Evolutionary conservation across 768 basidiomycete species (phyloP).

Genomic region (Boletus huronensis): DNA sequence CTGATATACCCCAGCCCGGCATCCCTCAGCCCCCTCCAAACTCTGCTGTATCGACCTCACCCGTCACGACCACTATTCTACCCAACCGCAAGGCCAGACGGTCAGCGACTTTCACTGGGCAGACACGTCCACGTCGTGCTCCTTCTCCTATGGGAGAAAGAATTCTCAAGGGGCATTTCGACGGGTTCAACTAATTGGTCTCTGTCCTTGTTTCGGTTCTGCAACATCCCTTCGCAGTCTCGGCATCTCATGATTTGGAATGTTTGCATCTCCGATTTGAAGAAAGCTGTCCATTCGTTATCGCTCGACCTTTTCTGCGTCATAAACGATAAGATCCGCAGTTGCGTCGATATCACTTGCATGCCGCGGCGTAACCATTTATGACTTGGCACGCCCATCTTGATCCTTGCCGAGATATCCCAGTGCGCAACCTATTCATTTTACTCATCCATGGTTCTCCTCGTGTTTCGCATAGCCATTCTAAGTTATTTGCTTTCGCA

Average conservation of each 20-base stretch:
- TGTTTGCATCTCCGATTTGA: neutral
- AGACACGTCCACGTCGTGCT: constrained; percentile 54
- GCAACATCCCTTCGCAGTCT: neutral
- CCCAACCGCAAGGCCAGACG: constrained; percentile 44
- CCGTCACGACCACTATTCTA: constrained; percentile 11
- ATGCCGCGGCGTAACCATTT: constrained; percentile 4
- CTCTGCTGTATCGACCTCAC: constrained; percentile 38
- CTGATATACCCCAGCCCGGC: constrained; percentile 22
- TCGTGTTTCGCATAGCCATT: constrained; percentile 7
- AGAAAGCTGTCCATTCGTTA: constrained; percentile 4
- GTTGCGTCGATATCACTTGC: constrained; percentile 12
- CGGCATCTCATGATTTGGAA: constrained; percentile 8
- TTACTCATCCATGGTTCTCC: neutral
- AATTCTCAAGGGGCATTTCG: constrained; percentile 88
- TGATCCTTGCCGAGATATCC: constrained; percentile 22
- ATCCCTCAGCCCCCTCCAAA: constrained; percentile 51
- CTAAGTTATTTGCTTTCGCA: constrained; percentile 5
- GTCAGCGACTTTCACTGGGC: constrained; percentile 53
- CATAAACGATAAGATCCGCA: constrained; percentile 2
- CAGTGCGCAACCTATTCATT: constrained; percentile 15
- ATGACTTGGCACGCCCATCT: neutral
- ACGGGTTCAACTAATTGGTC: constrained; percentile 70
- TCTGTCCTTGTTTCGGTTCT: neutral
- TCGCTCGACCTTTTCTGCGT: neutral
- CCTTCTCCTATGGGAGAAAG: constrained; percentile 91